phyloP scores from a whole-genome alignment of 805 yeast genomes.

The Cyberlindnera suaveolens region DNA sequence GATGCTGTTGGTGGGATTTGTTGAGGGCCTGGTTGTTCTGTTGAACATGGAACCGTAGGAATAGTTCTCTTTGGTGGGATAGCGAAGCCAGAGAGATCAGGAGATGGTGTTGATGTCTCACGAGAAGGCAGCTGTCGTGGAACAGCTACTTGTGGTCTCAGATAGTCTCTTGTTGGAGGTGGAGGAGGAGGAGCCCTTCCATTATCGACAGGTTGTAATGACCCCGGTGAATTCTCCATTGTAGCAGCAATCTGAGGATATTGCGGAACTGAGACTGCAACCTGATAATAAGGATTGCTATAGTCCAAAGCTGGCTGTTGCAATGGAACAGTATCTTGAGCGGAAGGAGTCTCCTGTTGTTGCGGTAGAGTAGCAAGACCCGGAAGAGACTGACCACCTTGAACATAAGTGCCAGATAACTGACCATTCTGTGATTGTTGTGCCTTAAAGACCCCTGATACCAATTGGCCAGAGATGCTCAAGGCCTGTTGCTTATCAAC shows the following conservation, averaged over 20 bases:
- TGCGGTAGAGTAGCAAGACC: background rate
- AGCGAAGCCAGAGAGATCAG: slow-evolving; percentile 17
- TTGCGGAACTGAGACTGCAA: background rate
- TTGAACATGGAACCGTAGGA: background rate
- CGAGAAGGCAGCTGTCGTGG: background rate
- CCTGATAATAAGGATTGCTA: slow-evolving; percentile 16
- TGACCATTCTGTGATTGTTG: background rate
- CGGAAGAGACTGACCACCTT: background rate
- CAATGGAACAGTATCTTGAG: slow-evolving; percentile 2
- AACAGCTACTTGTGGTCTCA: slow-evolving; percentile 4
- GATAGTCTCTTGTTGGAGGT: slow-evolving; percentile 10
- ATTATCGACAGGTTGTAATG: too few species aligned
- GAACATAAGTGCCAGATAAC: too few species aligned
- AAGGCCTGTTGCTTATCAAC: slow-evolving; percentile 13
- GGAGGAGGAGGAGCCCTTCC: slow-evolving; percentile 3
- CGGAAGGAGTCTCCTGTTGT: slow-evolving; percentile 1
- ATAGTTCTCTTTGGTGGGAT: slow-evolving; percentile 11
- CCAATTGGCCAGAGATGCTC: slow-evolving; percentile 9
- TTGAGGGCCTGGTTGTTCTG: background rate
- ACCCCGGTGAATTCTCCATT: background rate
- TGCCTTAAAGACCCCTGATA: slow-evolving; percentile 4
- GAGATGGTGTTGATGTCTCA: slow-evolving; percentile 12
- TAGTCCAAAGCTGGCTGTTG: slow-evolving; percentile 7
- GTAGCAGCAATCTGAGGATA: background rate
- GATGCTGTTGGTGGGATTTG: background rate